A percentile compares a stretch with the other conserved stretches of the same genome.
These are phyloP conservation scores for Fusarium sarcochroum DNA, from an alignment of 2,329 filamentous ascomycete genomes.

Conservation along the genomic window DNA sequence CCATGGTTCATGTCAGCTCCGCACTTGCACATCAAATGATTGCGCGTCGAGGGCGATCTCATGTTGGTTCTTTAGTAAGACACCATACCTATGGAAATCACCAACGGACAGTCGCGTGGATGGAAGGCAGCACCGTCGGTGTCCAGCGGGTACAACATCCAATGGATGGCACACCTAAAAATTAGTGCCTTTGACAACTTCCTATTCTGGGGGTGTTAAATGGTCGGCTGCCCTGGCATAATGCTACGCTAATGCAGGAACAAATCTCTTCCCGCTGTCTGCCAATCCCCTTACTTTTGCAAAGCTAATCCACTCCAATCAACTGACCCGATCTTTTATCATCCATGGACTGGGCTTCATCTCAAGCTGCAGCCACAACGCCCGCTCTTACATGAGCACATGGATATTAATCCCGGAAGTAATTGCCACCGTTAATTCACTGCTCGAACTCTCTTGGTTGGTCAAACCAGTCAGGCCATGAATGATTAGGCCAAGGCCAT, in stretches of 20 bases:
- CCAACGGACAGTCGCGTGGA: slow-evolving; percentile 24
- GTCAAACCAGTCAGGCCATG: background rate
- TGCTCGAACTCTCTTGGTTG: background rate
- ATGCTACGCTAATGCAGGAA: slow-evolving; percentile 49
- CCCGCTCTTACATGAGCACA: slow-evolving; percentile 14
- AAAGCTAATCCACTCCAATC: slow-evolving; percentile 22
- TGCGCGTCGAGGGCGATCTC: slow-evolving; percentile 13
- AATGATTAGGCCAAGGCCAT: slow-evolving; percentile 10
- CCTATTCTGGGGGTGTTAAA: slow-evolving; percentile 22
- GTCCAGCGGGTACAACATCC: background rate
- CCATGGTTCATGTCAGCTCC: background rate
- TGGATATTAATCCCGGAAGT: slow-evolving; percentile 6
- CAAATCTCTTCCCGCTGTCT: slow-evolving; percentile 40
- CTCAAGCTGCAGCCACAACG: slow-evolving; percentile 4
- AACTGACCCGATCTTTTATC: slow-evolving; percentile 9
- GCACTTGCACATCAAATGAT: slow-evolving; percentile 6
- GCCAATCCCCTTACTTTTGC: slow-evolving; percentile 26
- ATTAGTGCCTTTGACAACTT: slow-evolving; percentile 20
- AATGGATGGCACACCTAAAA: slow-evolving; percentile 15
- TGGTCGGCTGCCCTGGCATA: slow-evolving; percentile 37
- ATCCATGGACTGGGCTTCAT: slow-evolving; percentile 13
- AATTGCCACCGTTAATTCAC: slow-evolving; percentile 5
- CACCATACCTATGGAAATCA: slow-evolving; percentile 14
- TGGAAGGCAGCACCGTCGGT: slow-evolving; percentile 15
- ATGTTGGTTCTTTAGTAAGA: slow-evolving; percentile 4